phyloP scores from a whole-genome alignment of 768 basidiomycete genomes.

The Rhodotorula diobovata region DNA sequence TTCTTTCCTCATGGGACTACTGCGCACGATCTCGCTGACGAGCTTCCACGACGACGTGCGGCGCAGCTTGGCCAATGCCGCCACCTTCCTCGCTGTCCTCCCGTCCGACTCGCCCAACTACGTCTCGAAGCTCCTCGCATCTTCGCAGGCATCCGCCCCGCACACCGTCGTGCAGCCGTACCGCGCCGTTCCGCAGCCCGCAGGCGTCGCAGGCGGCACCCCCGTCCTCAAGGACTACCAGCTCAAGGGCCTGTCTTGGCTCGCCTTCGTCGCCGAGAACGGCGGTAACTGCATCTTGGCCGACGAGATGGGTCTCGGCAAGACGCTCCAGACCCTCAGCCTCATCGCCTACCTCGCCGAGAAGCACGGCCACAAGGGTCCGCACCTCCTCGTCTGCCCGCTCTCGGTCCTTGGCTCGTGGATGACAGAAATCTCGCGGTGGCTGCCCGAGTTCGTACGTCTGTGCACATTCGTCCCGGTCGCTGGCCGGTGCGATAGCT shows the following conservation, averaged over 20 bases:
- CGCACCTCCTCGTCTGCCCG: slow-evolving; percentile 69
- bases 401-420: slow-evolving; percentile 63
- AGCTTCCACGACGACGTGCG: background rate
- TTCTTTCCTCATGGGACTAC: background rate
- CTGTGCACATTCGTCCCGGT: background rate
- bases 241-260: slow-evolving; percentile 63
- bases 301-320: slow-evolving; percentile 67
- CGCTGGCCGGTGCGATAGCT: slow-evolving; percentile 41
- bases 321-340: slow-evolving; percentile 61
- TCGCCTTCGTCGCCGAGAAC: slow-evolving; percentile 65
- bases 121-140: slow-evolving; percentile 9
- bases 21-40: background rate
- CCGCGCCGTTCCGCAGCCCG: slow-evolving; percentile 54
- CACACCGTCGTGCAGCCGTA: slow-evolving; percentile 47
- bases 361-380: slow-evolving; percentile 54
- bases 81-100: slow-evolving; percentile 6
- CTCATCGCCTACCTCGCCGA: slow-evolving; percentile 67
- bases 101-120: slow-evolving; percentile 1
- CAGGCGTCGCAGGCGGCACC: slow-evolving; percentile 50
- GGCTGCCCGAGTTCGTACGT: slow-evolving; percentile 45
- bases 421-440: slow-evolving; percentile 51
- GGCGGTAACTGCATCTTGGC: slow-evolving; percentile 70
- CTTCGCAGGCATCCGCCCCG: background rate
- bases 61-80: slow-evolving; percentile 8
- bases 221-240: slow-evolving; percentile 69